phyloP scores from a whole-genome alignment of 306 rosid species.

The Cicer yamashitae region DNA sequence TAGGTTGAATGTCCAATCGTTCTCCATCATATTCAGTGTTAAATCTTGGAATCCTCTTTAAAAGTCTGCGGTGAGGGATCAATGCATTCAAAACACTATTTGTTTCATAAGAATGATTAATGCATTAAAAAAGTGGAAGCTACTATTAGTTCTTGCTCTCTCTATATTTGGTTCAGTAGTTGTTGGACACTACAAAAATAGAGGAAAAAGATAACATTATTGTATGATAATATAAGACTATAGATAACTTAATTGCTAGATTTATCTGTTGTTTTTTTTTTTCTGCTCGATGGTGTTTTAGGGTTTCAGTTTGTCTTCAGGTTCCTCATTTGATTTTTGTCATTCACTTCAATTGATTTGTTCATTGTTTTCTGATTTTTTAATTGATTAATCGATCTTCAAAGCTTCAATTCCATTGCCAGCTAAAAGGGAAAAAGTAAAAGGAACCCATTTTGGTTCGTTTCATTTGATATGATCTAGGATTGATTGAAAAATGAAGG shows the following conservation, averaged over 20 bases:
- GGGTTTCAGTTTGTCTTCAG: slow-evolving; percentile 34
- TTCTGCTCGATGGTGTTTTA: slow-evolving; percentile 34
- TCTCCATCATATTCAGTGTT: background rate
- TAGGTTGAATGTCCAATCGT: background rate
- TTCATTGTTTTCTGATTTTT: slow-evolving; percentile 7
- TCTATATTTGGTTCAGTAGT: background rate
- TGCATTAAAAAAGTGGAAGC: background rate
- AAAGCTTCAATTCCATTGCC: background rate
- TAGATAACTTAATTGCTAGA: background rate
- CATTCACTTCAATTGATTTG: slow-evolving; percentile 10
- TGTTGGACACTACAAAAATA: background rate
- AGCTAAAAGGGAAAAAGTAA: background rate
- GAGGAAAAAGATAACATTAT: background rate
- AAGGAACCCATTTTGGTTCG: slow-evolving; percentile 1
- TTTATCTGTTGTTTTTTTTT: background rate
- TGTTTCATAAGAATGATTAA: background rate
- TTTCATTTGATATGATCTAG: background rate
- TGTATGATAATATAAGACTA: background rate
- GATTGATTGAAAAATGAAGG: slow-evolving; percentile 24
- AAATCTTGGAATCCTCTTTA: background rate
- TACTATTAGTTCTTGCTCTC: background rate
- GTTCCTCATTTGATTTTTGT: slow-evolving; percentile 38
- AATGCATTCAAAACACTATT: background rate
- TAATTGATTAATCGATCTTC: slow-evolving; percentile 1
- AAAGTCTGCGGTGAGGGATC: background rate